Percentiles rank a stretch among this genome's conserved stretches.
These are phyloP conservation scores for Solioccasus polychromus DNA, from an alignment of 768 basidiomycete species.

Conservation along the genomic window DNA sequence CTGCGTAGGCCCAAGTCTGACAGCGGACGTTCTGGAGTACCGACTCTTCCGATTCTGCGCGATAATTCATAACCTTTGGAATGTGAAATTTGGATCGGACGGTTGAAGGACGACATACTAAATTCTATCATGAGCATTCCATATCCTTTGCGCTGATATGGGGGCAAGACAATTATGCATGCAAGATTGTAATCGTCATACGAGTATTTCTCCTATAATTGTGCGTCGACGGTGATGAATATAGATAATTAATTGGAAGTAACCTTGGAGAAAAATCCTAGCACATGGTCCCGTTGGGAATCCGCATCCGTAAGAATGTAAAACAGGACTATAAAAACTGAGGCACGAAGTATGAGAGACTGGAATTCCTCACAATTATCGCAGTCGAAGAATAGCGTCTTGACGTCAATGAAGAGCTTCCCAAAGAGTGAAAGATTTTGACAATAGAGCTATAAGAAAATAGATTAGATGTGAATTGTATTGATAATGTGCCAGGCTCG, in stretches of 20 bases:
- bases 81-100: not conserved
- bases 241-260: not conserved
- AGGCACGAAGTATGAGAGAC: not conserved
- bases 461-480: not conserved
- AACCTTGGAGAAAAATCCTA: constrained; percentile 71
- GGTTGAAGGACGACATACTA: constrained; percentile 54
- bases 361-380: constrained; percentile 65
- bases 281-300: constrained; percentile 73
- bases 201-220: constrained; percentile 79
- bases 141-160: constrained; percentile 84
- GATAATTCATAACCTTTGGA: constrained; percentile 87
- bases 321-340: constrained; percentile 58
- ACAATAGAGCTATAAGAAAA: constrained; percentile 73
- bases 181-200: constrained; percentile 98
- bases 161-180: constrained; percentile 93
- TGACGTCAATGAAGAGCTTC: constrained; percentile 98
- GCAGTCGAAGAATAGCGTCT: constrained; percentile 89
- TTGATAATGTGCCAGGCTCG: constrained; percentile 30
- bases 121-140: constrained; percentile 98
- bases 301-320: constrained; percentile 89
- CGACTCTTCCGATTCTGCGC: constrained; percentile 70
- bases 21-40: constrained; percentile 92
- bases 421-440: constrained; percentile 95
- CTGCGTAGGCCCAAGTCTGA: constrained; percentile 90
- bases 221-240: not conserved